These are phyloP conservation scores for Setaria viridis DNA, from an alignment of 202 grass and related monocot species.

Conservation along the genomic window DNA sequence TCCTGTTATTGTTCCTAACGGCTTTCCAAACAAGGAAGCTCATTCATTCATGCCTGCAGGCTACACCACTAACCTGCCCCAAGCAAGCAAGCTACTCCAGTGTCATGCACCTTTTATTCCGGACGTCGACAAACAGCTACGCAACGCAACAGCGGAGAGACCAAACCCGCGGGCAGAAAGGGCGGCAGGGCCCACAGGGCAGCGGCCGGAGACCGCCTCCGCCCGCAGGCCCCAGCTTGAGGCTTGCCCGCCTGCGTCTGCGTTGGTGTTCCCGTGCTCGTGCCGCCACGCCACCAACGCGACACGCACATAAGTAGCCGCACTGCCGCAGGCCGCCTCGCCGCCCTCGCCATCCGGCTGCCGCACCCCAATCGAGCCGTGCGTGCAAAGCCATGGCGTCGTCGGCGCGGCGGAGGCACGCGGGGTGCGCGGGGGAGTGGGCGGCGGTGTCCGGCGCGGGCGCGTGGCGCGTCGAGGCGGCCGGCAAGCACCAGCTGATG, in stretches of 20 bases:
- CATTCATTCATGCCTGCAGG: too few relatives aligned
- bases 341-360: neutral
- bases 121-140: neutral
- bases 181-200: neutral
- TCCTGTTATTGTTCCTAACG: too few relatives aligned
- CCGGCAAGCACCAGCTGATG: conserved; percentile 52
- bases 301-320: neutral
- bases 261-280: neutral
- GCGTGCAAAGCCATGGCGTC: neutral
- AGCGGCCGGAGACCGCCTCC: neutral
- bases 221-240: neutral
- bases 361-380: neutral
- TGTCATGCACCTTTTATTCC: neutral
- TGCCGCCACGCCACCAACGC: conserved; percentile 3
- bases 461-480: conserved; percentile 40
- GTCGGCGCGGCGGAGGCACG: conserved; percentile 3
- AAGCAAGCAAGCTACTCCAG: too few relatives aligned
- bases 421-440: conserved; percentile 43
- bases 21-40: too few relatives aligned
- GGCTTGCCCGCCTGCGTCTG: neutral
- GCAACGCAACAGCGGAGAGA: neutral
- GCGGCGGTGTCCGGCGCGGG: conserved; percentile 45
- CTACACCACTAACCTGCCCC: too few relatives aligned
- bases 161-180: neutral
- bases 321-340: too few relatives aligned